These are phyloP conservation scores for Candida ponderosae DNA, from an alignment of 805 yeast species.

Conservation along the genomic window DNA sequence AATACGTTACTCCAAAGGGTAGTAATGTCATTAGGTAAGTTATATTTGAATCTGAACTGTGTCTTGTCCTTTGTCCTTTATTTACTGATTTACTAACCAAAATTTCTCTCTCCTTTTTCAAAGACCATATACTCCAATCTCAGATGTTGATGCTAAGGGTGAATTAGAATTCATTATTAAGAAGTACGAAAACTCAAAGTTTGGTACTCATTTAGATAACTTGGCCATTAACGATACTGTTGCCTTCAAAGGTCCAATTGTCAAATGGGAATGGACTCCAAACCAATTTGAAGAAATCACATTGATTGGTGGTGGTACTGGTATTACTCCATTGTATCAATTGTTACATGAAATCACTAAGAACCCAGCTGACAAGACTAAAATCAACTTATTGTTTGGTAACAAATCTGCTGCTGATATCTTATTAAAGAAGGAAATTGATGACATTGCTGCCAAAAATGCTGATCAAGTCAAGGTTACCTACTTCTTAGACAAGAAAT, in stretches of 20 bases:
- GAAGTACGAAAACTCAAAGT: slow-evolving; percentile 77
- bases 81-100: too few relatives aligned
- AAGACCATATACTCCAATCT: slow-evolving; percentile 74
- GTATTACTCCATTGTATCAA: slow-evolving; percentile 94
- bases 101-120: too few relatives aligned
- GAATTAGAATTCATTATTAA: slow-evolving; percentile 74
- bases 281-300: slow-evolving; percentile 76
- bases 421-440: slow-evolving; percentile 71
- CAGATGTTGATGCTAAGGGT: slow-evolving; percentile 65
- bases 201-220: slow-evolving; percentile 63
- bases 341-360: slow-evolving; percentile 65
- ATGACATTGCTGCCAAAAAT: slow-evolving; percentile 51
- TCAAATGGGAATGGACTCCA: slow-evolving; percentile 85
- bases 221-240: slow-evolving; percentile 76
- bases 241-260: slow-evolving; percentile 89
- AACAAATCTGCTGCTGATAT: slow-evolving; percentile 72
- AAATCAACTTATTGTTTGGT: slow-evolving; percentile 78
- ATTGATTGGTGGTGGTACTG: slow-evolving; percentile 93
- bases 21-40: slow-evolving; percentile 49
- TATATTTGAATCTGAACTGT: slow-evolving; percentile 55
- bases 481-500: slow-evolving; percentile 71
- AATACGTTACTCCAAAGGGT: slow-evolving; percentile 78
- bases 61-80: too few relatives aligned
- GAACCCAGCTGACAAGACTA: slow-evolving; percentile 84
- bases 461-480: slow-evolving; percentile 73